Conservation (phyloP, 441 rosid species). For the Populus hybrid region DNA sequence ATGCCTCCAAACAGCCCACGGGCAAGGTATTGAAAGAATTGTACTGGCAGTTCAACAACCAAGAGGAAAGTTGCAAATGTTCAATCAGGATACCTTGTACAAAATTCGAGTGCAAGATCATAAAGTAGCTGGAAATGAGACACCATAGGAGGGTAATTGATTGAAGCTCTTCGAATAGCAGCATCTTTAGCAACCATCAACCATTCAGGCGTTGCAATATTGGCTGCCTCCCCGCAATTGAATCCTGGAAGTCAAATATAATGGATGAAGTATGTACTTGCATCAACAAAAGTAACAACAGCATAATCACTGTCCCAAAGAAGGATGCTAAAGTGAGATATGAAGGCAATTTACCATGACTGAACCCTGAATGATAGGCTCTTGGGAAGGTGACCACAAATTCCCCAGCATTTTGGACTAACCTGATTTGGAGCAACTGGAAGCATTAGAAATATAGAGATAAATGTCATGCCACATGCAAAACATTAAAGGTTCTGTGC, state of each 20-base stretch:
- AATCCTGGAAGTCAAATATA: constrained; percentile 23
- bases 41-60: constrained; percentile 3
- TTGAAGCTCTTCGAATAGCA: constrained; percentile 96
- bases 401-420: constrained; percentile 99
- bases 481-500: background rate
- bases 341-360: constrained; percentile 66
- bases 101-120: constrained; percentile 79
- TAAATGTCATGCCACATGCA: background rate
- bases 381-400: constrained; percentile 98
- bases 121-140: constrained; percentile 98
- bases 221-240: constrained; percentile 32
- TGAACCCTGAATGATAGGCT: constrained; percentile 98
- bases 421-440: constrained; percentile 51
- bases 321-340: constrained; percentile 13
- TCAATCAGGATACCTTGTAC: constrained; percentile 61
- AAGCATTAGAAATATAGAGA: constrained; percentile 21
- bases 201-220: constrained; percentile 82
- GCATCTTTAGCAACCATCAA: constrained; percentile 83
- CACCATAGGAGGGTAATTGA: constrained; percentile 97
- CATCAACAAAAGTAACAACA: constrained; percentile 14
- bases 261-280: constrained; percentile 12
- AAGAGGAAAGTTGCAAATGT: constrained; percentile 14
- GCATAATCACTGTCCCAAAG: background rate
- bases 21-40: constrained; percentile 8
- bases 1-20: constrained; percentile 6